These are phyloP conservation scores for Yarrowia porcina DNA, from an alignment of 805 yeast species.

Conservation along the genomic window DNA sequence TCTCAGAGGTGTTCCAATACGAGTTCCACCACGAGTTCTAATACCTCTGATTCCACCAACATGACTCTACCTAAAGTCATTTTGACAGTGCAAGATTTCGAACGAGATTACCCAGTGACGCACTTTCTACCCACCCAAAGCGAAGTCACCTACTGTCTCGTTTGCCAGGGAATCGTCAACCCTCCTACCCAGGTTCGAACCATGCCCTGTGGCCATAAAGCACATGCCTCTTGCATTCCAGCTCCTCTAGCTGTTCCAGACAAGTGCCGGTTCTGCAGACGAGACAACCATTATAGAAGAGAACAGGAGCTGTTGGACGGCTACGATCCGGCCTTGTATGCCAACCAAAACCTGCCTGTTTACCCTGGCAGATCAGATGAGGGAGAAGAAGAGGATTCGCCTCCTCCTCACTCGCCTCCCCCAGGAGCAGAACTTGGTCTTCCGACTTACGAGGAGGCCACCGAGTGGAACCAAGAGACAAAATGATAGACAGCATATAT, in stretches of 20 bases:
- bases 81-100: conserved; percentile 15
- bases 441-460: conserved; percentile 21
- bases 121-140: background rate
- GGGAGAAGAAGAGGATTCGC: background rate
- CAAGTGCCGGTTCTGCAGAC: conserved; percentile 8
- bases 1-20: background rate
- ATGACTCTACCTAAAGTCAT: conserved; percentile 3
- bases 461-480: conserved; percentile 8
- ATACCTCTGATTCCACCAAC: background rate
- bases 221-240: conserved; percentile 7
- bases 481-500: conserved; percentile 12
- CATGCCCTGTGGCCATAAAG: conserved; percentile 20
- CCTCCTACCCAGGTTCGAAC: background rate
- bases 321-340: conserved; percentile 10
- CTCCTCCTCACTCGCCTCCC: conserved; percentile 5
- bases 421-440: background rate
- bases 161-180: conserved; percentile 3
- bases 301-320: conserved; percentile 18
- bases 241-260: background rate
- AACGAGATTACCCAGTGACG: conserved; percentile 5
- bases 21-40: background rate
- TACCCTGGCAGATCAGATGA: conserved; percentile 13
- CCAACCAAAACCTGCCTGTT: conserved; percentile 13
- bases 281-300: conserved; percentile 15
- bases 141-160: background rate